phyloP scores from a whole-genome alignment of 2,329 filamentous ascomycete species.

The Colletotrichum tamarilloi region DNA sequence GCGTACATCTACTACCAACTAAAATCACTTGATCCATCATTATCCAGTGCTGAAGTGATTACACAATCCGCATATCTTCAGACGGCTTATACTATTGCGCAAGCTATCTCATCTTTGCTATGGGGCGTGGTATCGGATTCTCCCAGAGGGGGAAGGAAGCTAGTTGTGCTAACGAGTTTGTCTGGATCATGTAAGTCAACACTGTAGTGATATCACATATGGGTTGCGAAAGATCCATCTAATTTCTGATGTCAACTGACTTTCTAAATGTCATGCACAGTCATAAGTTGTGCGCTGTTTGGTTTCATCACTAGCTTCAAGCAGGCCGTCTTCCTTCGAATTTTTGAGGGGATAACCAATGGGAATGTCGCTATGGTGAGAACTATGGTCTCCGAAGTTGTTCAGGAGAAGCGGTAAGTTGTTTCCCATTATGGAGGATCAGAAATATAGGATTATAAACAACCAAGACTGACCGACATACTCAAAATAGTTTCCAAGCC shows the following conservation, averaged over 20 bases:
- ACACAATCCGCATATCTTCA: slow-evolving; percentile 11
- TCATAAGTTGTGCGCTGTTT: slow-evolving; percentile 7
- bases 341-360: slow-evolving; percentile 10
- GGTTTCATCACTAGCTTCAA: slow-evolving; percentile 27
- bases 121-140: slow-evolving; percentile 15
- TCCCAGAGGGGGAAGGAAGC: slow-evolving; percentile 2
- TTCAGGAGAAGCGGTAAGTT: slow-evolving; percentile 1
- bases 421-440: neutral
- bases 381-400: slow-evolving; percentile 24
- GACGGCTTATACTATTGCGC: slow-evolving; percentile 21
- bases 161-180: slow-evolving; percentile 7
- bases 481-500: neutral
- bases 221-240: no score
- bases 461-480: no score
- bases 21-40: slow-evolving; percentile 8
- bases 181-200: neutral
- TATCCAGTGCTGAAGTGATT: slow-evolving; percentile 7
- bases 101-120: slow-evolving; percentile 9
- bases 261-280: neutral
- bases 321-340: slow-evolving; percentile 8
- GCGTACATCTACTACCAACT: slow-evolving; percentile 22
- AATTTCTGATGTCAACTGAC: no score
- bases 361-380: slow-evolving; percentile 15
- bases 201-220: neutral
- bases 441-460: no score